phyloP scores from a whole-genome alignment of 2,329 filamentous ascomycete species.

The Trichoderma sp. region DNA sequence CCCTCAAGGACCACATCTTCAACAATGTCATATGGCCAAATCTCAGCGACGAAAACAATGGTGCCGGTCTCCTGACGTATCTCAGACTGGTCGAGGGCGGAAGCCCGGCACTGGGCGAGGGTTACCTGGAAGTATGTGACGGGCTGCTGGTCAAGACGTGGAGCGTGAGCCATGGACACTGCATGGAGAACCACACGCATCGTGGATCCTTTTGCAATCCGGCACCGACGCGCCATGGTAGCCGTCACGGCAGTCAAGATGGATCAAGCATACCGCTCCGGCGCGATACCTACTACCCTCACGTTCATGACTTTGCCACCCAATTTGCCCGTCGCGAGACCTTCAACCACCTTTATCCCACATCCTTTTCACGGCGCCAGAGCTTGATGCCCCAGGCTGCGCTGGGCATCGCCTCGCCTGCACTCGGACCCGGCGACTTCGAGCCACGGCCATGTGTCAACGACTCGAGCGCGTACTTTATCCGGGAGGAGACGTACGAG shows the following conservation, averaged over 20 bases:
- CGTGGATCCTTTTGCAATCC: conserved; percentile 56
- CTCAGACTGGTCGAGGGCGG: conserved; percentile 86
- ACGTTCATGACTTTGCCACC: conserved; percentile 46
- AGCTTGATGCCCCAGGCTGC: conserved; percentile 40
- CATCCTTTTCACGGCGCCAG: conserved; percentile 31
- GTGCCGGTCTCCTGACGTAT: conserved; percentile 89
- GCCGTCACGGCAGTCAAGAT: conserved; percentile 55
- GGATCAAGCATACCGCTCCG: conserved; percentile 37
- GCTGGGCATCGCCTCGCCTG: conserved; percentile 34
- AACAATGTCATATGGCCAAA: conserved; percentile 99
- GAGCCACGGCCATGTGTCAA: conserved; percentile 66
- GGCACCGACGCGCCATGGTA: conserved; percentile 54
- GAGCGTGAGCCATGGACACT: conserved; percentile 86
- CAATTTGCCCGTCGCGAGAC: conserved; percentile 36
- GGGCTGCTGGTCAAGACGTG: conserved; percentile 87
- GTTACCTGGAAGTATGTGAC: conserved; percentile 86
- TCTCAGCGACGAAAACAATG: conserved; percentile 91
- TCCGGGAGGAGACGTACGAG: conserved; percentile 70
- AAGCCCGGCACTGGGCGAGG: conserved; percentile 79
- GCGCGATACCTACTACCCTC: conserved; percentile 36
- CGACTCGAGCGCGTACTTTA: conserved; percentile 92
- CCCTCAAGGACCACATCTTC: conserved; percentile 92
- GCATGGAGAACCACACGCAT: conserved; percentile 72
- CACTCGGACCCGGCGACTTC: conserved; percentile 32
- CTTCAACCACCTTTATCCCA: conserved; percentile 32